Conservation (phyloP, 2,329 filamentous ascomycete genomes). For the Fusarium sp. region DNA sequence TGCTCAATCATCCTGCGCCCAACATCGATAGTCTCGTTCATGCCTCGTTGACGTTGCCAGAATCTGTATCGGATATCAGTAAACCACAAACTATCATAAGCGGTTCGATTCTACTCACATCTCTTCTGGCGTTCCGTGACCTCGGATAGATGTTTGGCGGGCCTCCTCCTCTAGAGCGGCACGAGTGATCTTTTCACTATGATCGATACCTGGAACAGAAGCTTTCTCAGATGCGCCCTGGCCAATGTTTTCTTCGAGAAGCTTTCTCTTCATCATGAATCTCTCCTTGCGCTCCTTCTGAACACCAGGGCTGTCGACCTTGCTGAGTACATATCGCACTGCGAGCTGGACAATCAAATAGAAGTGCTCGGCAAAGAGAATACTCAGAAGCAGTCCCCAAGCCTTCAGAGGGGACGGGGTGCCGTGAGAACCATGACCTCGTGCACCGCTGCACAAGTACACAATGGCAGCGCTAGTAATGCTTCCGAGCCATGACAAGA, state of each 20-base stretch:
- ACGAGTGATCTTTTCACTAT: constrained; percentile 73
- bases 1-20: constrained; percentile 67
- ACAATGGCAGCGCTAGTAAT: constrained; percentile 89
- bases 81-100: neutral
- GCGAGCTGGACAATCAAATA: constrained; percentile 83
- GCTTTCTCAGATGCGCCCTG: constrained; percentile 64
- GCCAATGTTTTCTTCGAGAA: constrained; percentile 79
- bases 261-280: constrained; percentile 81
- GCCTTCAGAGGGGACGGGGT: constrained; percentile 77
- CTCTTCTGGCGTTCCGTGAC: constrained; percentile 64
- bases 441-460: constrained; percentile 83
- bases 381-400: constrained; percentile 83
- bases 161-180: constrained; percentile 74
- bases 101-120: constrained; percentile 51
- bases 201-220: constrained; percentile 60
- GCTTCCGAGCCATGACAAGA: constrained; percentile 94
- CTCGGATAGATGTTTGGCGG: constrained; percentile 61
- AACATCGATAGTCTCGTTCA: constrained; percentile 68
- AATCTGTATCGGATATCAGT: constrained; percentile 58
- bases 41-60: constrained; percentile 71
- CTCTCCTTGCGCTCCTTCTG: constrained; percentile 87
- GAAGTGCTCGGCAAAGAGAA: constrained; percentile 89
- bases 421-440: constrained; percentile 70
- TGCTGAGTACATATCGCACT: constrained; percentile 79
- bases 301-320: constrained; percentile 86